Evolutionary conservation across 2,329 filamentous ascomycete genomes (phyloP), one percentile per base, ranked within the genome.

Genomic region (Penicillium sp.): DNA sequence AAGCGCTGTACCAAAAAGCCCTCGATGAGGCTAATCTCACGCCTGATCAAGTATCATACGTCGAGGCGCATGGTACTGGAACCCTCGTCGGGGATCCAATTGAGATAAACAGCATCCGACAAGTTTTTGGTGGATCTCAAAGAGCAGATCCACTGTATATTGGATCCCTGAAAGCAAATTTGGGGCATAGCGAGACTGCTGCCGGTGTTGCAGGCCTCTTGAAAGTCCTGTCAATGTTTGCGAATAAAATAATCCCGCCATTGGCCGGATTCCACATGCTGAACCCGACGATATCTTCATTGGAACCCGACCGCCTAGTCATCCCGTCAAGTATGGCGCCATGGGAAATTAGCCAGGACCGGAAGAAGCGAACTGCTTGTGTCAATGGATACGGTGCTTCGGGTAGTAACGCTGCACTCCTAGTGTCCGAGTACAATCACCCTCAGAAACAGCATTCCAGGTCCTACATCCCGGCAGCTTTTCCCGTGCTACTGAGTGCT

Each of bases 21-120:
- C 51, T 65, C 4, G 4, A 7, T 7, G 12, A 41, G n/a, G 42
- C 0, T 48, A 59, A 10, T 61, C 63, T 7, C 7, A 8, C 12
- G n/a, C 37, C 37, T n/a, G 4, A 42, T 4, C 18, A 47, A 13
- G 24, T 52, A 3, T 20, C 29, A 4, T 29, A 30, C 15, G 37
- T 52, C 56, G 61, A 13, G 30, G 71, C 3, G 47, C 69, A 72
- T 43, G 69, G 69, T 3, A 71, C 69, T 15, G 69, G 69, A 1
- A 70, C 67, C 3, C 55, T 52, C 8, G 65, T 61, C 3, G 69
- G 69, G 6, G 69, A 72, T 33, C 66, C 68, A 0, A 57, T 59
- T 3, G 69, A 71, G 23, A 46, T 62, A 55, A 49, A 56, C 7
- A 63, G 65, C 34, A 60, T 72, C 7, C 52, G 56, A 1, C 21